Conservation (phyloP, 1,139 yeast genomes). For the Saccharomyces hybrid region DNA sequence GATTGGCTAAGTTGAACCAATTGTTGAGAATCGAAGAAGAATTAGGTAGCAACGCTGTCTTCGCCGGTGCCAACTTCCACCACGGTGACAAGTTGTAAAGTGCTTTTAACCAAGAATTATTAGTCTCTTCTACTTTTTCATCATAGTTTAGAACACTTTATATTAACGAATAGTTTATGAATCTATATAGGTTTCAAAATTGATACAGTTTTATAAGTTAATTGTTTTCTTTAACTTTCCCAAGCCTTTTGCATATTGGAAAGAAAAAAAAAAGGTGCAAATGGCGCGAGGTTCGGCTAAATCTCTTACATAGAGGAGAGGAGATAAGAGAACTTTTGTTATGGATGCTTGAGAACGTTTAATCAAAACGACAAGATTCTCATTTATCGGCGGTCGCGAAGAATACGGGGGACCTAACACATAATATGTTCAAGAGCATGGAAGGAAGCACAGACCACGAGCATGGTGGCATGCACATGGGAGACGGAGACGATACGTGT, state of each 20-base stretch:
- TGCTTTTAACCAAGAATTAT: conserved; percentile 4
- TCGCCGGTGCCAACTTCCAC: conserved; percentile 88
- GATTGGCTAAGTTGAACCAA: conserved; percentile 96
- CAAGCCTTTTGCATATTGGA: background rate
- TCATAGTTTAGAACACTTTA: conserved; percentile 7
- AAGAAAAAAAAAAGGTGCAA: background rate
- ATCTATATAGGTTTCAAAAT: conserved; percentile 20
- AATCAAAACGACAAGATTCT: background rate
- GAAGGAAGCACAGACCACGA: conserved; percentile 2
- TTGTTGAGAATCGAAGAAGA: conserved; percentile 95
- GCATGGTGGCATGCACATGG: conserved; percentile 24
- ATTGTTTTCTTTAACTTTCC: background rate
- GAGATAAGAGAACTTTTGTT: background rate
- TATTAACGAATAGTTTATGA: conserved; percentile 22
- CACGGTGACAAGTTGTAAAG: conserved; percentile 32
- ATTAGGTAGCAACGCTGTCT: conserved; percentile 90
- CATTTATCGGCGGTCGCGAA: background rate
- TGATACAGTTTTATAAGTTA: conserved; percentile 13
- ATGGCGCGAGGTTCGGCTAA: background rate
- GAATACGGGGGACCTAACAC: conserved; percentile 31
- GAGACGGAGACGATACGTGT: conserved; percentile 35
- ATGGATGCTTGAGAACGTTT: background rate
- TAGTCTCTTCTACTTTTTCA: conserved; percentile 3
- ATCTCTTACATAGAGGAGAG: no score
- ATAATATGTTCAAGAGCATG: background rate